Conservation (phyloP, 2,329 filamentous ascomycete species). For the Ophiostoma tasmaniense region DNA sequence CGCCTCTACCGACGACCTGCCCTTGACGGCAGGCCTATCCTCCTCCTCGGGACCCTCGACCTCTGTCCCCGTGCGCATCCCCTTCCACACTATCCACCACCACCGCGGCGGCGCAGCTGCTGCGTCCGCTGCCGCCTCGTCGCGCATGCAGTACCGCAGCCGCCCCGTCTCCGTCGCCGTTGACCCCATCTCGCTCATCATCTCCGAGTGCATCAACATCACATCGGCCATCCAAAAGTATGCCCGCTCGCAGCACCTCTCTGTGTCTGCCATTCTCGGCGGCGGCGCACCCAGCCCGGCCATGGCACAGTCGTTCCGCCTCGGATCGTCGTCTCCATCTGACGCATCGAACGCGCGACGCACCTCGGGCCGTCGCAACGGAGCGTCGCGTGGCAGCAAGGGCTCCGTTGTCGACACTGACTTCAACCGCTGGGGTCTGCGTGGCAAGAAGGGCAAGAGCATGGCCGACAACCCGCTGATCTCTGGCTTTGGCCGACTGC, state of each 20-base stretch:
- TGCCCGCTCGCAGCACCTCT: slow-evolving; percentile 90
- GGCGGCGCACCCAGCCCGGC: slow-evolving; percentile 52
- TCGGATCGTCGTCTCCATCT: slow-evolving; percentile 9
- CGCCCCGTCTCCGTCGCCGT: slow-evolving; percentile 69
- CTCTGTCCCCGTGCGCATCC: slow-evolving; percentile 22
- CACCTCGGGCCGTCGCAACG: slow-evolving; percentile 12
- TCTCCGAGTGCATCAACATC: slow-evolving; percentile 97
- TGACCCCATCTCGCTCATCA: slow-evolving; percentile 84
- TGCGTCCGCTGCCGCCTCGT: slow-evolving; percentile 21
- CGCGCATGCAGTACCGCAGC: slow-evolving; percentile 51
- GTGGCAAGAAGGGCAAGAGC: slow-evolving; percentile 93
- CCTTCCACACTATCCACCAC: background rate
- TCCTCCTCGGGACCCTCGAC: slow-evolving; percentile 10
- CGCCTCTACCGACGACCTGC: slow-evolving; percentile 20
- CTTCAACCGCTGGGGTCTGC: slow-evolving; percentile 77
- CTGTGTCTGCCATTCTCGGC: slow-evolving; percentile 89
- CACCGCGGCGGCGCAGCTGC: background rate
- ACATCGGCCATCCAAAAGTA: slow-evolving; percentile 98
- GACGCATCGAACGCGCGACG: background rate
- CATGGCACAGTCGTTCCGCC: slow-evolving; percentile 26
- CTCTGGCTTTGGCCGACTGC: slow-evolving; percentile 82
- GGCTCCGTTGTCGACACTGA: slow-evolving; percentile 39
- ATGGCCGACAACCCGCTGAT: slow-evolving; percentile 97
- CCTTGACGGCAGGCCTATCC: slow-evolving; percentile 15
- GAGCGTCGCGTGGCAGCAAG: slow-evolving; percentile 46